Percentiles rank a stretch among this genome's conserved stretches.
Conservation (phyloP, 208 protist genomes). For the Balamuthia mandrillaris region DNA sequence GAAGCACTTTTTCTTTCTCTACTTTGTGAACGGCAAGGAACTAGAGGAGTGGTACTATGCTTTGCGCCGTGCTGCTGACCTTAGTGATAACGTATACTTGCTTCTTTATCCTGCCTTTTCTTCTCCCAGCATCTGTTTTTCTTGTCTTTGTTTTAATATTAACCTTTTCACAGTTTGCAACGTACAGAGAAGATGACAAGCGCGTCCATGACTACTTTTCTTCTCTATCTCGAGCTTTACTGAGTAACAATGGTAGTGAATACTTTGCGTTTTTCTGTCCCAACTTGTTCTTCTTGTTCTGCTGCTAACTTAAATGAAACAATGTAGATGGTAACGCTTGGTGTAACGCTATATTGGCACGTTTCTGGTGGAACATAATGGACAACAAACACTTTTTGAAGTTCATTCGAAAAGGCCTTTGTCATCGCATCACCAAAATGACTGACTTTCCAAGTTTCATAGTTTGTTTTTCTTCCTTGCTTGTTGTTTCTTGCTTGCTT, state of each 20-base stretch:
- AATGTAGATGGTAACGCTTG: neutral
- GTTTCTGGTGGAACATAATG: constrained; percentile 21
- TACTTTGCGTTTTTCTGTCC: neutral
- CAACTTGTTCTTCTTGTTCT: neutral
- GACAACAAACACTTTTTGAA: neutral
- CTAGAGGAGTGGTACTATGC: constrained; percentile 19
- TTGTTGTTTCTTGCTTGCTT: too few relatives aligned
- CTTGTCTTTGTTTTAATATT: neutral
- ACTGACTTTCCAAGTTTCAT: constrained; percentile 27
- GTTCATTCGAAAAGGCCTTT: neutral
- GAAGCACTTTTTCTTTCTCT: neutral
- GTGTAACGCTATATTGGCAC: constrained; percentile 16
- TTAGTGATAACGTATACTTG: neutral
- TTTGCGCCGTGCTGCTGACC: neutral
- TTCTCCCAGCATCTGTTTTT: neutral
- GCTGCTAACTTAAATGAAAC: neutral
- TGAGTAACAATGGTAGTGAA: neutral
- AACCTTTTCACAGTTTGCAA: neutral
- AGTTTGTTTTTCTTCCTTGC: neutral
- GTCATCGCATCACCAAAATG: constrained; percentile 30
- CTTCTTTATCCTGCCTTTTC: neutral
- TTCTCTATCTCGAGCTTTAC: neutral
- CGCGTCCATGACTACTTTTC: neutral
- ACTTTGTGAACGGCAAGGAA: constrained; percentile 10
- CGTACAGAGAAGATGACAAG: neutral